phyloP scores from a whole-genome alignment of 345 rosid species.

The Cardamine occulta region DNA sequence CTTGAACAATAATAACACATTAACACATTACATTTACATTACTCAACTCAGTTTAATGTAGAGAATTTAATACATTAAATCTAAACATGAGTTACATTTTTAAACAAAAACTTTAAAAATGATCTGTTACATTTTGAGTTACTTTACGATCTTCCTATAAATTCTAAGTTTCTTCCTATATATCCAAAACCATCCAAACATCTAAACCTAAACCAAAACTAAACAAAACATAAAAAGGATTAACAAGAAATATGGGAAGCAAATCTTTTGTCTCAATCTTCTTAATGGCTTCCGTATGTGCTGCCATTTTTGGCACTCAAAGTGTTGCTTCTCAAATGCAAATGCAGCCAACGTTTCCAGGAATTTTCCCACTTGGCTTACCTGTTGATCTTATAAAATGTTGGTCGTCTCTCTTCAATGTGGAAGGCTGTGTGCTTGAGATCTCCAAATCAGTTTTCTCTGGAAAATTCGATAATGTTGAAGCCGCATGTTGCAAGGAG shows the following conservation, averaged over 20 bases:
- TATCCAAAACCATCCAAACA: background rate
- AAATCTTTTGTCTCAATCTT: constrained; percentile 3
- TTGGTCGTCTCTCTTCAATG: constrained; percentile 30
- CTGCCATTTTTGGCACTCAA: constrained; percentile 7
- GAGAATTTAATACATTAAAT: background rate
- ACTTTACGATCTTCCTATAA: background rate
- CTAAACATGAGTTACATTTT: constrained; percentile 6
- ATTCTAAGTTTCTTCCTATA: background rate
- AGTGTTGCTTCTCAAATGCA: constrained; percentile 13
- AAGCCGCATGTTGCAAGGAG: constrained; percentile 32
- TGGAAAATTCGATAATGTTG: constrained; percentile 8
- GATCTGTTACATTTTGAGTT: background rate
- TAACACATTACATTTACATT: background rate
- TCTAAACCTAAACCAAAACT: background rate
- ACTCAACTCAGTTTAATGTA: background rate
- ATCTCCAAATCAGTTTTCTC: constrained; percentile 28
- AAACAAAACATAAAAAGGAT: background rate
- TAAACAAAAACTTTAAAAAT: background rate
- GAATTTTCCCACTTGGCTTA: background rate
- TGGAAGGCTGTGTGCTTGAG: constrained; percentile 33
- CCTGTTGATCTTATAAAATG: constrained; percentile 25
- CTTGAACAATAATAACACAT: background rate
- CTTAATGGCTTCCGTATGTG: background rate
- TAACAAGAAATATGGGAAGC: constrained; percentile 10
- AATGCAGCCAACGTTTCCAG: background rate